These are phyloP conservation scores for Plicaturopsis crispa DNA, from an alignment of 768 basidiomycete genomes.

Conservation along the genomic window DNA sequence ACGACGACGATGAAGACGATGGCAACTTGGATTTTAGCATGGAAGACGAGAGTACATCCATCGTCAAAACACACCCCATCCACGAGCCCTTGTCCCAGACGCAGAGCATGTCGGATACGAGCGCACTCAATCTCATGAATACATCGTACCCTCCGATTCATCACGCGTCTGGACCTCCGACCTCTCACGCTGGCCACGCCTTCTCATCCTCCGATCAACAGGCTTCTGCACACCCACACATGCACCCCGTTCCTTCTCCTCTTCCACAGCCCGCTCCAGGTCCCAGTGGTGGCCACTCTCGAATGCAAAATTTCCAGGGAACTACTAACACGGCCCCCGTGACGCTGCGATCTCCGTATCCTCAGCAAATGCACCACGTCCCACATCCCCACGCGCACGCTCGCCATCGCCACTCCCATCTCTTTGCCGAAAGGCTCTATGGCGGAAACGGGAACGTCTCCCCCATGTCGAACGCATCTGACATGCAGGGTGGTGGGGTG, in stretches of 20 bases:
- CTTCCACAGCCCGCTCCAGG: conserved; percentile 11
- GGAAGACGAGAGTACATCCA: too few relatives aligned
- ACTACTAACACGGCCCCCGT: conserved; percentile 29
- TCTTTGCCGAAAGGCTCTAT: too few relatives aligned
- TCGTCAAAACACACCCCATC: conserved; percentile 9
- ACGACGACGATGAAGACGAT: neutral
- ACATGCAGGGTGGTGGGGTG: too few relatives aligned
- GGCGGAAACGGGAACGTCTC: too few relatives aligned
- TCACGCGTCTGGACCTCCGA: conserved; percentile 24
- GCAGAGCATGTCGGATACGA: conserved; percentile 14
- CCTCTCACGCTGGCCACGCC: conserved; percentile 16
- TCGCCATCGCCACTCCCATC: conserved; percentile 56
- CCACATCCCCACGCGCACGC: conserved; percentile 76
- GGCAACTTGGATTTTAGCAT: too few relatives aligned
- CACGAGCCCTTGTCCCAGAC: neutral
- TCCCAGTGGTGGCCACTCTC: too few relatives aligned
- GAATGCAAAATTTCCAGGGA: too few relatives aligned
- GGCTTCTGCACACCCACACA: conserved; percentile 11
- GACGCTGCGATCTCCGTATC: conserved; percentile 52
- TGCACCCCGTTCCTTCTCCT: conserved; percentile 12
- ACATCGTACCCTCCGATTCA: conserved; percentile 13
- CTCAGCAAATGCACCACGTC: conserved; percentile 65
- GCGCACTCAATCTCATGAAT: conserved; percentile 7
- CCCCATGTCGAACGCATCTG: too few relatives aligned
- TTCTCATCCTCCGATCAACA: conserved; percentile 13